Base-by-base conservation (phyloP, 371 early-diverging fungal genomes). In the Mucor racemosus region DNA sequence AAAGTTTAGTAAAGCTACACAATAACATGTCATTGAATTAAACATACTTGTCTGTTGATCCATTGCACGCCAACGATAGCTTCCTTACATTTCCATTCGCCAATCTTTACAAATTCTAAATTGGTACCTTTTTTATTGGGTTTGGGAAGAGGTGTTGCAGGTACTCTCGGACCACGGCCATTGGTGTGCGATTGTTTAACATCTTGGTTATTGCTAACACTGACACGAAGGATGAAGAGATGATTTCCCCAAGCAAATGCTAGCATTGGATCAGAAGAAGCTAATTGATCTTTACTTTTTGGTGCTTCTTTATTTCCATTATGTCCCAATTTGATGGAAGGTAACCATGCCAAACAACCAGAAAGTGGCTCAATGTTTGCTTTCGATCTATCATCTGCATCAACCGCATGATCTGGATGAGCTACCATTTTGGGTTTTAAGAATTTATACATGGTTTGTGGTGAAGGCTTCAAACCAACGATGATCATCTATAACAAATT, bases 21-120 rank as follows among this genome's bases (percentile, higher is more conserved):
- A 26, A 3, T 26, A 26, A 26, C 3, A 26, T 26, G 3, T 26
- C 26, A 26, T 26, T 3, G 26, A 26, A 26, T 26, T 26, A 26
- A 26, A 26, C 26, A 33, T 78, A 93, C 92, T 82, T 89, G 87
- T 60, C 85, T 79, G 50, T 88, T 89, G 13, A 93, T 80, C 94
- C 94, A 94, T 67, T 91, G 91, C 19, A 91, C 70, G 1, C 87
- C 88, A 15, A 94, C 91, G 68, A 94, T 92, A 15, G 83, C 72
- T 57, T 90, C 88, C 31, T 75, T 77, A 13, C 84, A 82, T 54
- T 82, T 73, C 86, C 87, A 88, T 60, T 88, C 88, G 3, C 89
- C 91, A 40, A 84, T 58, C 53, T 81, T 84, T 41, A 77, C 70
- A 73, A 86, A 90, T 35, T 88, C 84, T 6, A 90, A 64, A 40